These are phyloP conservation scores for Globisporangium nodosum DNA, from an alignment of 352 stramenopile genomes.

Conservation along the genomic window DNA sequence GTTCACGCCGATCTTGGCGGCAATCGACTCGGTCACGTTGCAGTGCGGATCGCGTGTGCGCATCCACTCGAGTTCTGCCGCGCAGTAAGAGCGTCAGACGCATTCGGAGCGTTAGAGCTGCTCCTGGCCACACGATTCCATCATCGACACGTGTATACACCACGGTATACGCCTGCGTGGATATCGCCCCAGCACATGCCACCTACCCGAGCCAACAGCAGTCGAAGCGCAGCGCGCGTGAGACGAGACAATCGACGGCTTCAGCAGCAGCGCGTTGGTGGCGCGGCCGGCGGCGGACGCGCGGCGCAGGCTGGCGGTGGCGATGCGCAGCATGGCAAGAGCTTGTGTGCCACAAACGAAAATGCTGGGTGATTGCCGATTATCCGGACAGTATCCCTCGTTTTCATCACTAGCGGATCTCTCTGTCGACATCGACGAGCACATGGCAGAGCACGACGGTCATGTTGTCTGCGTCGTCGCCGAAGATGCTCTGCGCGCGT, in stretches of 20 bases:
- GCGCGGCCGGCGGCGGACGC: background rate
- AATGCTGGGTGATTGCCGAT: background rate
- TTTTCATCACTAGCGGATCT: background rate
- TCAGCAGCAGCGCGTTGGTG: background rate
- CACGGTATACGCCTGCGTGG: background rate
- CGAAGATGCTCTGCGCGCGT: conserved; percentile 62
- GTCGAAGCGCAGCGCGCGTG: background rate
- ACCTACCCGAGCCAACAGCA: background rate
- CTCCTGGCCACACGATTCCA: background rate
- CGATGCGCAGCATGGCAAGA: conserved; percentile 7
- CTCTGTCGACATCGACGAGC: conserved; percentile 7
- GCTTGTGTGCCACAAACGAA: background rate
- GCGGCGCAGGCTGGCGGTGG: background rate
- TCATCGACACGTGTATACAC: no score
- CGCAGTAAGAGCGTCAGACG: background rate
- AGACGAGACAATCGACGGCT: background rate
- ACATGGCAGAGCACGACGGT: conserved; percentile 69
- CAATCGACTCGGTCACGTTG: conserved; percentile 85
- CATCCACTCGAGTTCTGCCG: conserved; percentile 68
- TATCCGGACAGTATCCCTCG: background rate
- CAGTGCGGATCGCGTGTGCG: conserved; percentile 77
- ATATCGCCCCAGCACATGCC: background rate
- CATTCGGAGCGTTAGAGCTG: background rate
- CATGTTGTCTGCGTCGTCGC: conserved; percentile 88
- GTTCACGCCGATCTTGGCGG: conserved; percentile 85